phyloP scores from a whole-genome alignment of 768 basidiomycete species.

The Favolaschia claudopus region DNA sequence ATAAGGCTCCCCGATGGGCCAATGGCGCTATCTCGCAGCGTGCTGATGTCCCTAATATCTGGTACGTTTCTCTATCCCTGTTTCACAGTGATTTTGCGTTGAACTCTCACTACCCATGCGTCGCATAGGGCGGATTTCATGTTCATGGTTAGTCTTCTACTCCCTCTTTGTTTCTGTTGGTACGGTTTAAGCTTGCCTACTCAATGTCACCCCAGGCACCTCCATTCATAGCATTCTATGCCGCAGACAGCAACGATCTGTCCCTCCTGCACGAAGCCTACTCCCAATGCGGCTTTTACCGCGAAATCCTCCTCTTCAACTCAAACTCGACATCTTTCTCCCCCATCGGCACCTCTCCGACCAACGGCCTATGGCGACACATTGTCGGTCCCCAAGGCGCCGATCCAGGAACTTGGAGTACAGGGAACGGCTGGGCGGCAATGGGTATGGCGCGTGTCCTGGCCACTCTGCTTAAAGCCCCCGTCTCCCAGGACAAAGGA shows the following conservation, averaged over 20 bases:
- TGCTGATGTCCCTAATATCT: conserved; percentile 52
- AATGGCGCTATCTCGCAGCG: conserved; percentile 64
- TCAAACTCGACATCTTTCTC: conserved; percentile 13
- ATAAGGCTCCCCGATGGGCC: conserved; percentile 44
- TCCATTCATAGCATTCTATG: conserved; percentile 68
- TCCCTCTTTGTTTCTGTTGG: conserved; percentile 58
- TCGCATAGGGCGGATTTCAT: conserved; percentile 66
- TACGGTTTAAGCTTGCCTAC: no score
- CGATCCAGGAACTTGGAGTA: conserved; percentile 55
- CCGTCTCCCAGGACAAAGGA: conserved; percentile 29
- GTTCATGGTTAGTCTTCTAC: conserved; percentile 65
- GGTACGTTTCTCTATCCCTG: no score
- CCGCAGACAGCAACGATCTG: conserved; percentile 41
- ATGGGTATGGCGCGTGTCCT: conserved; percentile 71
- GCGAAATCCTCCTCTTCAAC: conserved; percentile 45
- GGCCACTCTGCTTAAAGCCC: conserved; percentile 53
- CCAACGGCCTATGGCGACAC: conserved; percentile 32
- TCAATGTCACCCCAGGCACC: conserved; percentile 42
- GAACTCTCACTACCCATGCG: no score
- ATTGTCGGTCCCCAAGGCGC: conserved; percentile 48
- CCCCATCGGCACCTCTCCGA: conserved; percentile 19
- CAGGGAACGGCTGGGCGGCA: conserved; percentile 77
- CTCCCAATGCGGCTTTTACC: conserved; percentile 57
- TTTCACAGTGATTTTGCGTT: no score
- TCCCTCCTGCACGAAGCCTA: conserved; percentile 51